A percentile compares a stretch with the other conserved stretches of the same genome.
Evolutionary conservation across 192 early-diverging fungal species (phyloP).

Genomic region (Dimargaris cristalligena): DNA sequence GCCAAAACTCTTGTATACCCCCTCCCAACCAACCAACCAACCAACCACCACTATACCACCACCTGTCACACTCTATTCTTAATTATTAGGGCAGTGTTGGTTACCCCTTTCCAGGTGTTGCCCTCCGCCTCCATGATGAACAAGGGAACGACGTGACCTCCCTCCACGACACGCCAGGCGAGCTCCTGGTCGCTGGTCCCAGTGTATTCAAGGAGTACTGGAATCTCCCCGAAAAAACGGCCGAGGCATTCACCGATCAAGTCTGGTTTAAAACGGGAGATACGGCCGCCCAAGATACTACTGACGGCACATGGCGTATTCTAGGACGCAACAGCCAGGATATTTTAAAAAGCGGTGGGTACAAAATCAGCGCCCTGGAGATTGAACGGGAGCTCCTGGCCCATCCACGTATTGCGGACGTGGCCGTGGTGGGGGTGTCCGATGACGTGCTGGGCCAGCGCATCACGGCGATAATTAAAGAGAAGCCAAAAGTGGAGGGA

Average conservation of each 20-base stretch:
- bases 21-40: too few species aligned
- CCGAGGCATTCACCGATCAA: slow-evolving; percentile 47
- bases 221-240: slow-evolving; percentile 50
- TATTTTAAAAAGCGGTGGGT: slow-evolving; percentile 79
- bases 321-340: slow-evolving; percentile 67
- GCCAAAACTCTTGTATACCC: too few species aligned
- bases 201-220: slow-evolving; percentile 69
- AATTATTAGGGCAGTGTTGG: slow-evolving; percentile 58
- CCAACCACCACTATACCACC: too few species aligned
- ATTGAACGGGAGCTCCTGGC: slow-evolving; percentile 65
- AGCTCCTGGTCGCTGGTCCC: slow-evolving; percentile 54
- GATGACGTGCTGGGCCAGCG: slow-evolving; percentile 63
- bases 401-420: slow-evolving; percentile 40
- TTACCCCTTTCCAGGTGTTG: slow-evolving; percentile 50
- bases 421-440: slow-evolving; percentile 53
- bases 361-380: slow-evolving; percentile 71
- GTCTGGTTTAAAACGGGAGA: slow-evolving; percentile 78
- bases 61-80: too few species aligned
- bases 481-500: slow-evolving; percentile 4
- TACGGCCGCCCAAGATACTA: slow-evolving; percentile 35
- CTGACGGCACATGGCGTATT: slow-evolving; percentile 50
- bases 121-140: slow-evolving; percentile 33
- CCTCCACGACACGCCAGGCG: slow-evolving; percentile 32
- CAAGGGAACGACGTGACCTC: slow-evolving; percentile 33
- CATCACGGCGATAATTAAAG: slow-evolving; percentile 48